phyloP scores from a whole-genome alignment of 805 yeast genomes.

The Metahyphopichia silvanorum region DNA sequence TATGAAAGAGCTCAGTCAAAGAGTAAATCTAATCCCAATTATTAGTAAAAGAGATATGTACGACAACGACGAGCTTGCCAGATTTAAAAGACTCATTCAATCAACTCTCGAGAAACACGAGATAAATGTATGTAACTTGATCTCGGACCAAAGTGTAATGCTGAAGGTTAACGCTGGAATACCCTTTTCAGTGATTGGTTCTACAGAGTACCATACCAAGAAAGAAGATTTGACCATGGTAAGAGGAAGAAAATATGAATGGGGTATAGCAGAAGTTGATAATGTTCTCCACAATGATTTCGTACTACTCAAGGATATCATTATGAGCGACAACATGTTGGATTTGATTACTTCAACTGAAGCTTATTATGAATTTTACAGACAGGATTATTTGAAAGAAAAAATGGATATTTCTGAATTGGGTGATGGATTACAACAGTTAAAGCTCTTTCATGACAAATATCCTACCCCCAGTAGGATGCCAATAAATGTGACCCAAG shows the following conservation, averaged over 20 bases:
- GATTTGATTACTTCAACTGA: conserved; percentile 79
- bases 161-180: conserved; percentile 36
- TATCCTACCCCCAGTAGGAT: too few relatives aligned
- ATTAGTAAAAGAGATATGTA: conserved; percentile 36
- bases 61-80: conserved; percentile 19
- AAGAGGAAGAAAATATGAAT: conserved; percentile 72
- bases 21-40: conserved; percentile 39
- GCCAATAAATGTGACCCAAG: conserved; percentile 29
- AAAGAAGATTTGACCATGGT: conserved; percentile 46
- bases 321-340: conserved; percentile 69
- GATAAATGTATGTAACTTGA: conserved; percentile 29
- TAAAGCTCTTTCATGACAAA: conserved; percentile 35
- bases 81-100: conserved; percentile 23
- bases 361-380: conserved; percentile 68
- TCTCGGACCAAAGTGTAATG: conserved; percentile 27
- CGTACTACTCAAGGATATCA: conserved; percentile 53
- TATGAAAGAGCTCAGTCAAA: conserved; percentile 29
- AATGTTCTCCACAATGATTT: conserved; percentile 79
- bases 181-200: conserved; percentile 74
- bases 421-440: conserved; percentile 30
- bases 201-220: conserved; percentile 38
- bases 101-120: conserved; percentile 17
- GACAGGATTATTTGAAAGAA: conserved; percentile 53
- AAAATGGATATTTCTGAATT: conserved; percentile 32
- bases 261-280: conserved; percentile 89